Base-by-base conservation (phyloP, 495 filamentous ascomycete genomes). In the Elasticomyces elasticus region DNA sequence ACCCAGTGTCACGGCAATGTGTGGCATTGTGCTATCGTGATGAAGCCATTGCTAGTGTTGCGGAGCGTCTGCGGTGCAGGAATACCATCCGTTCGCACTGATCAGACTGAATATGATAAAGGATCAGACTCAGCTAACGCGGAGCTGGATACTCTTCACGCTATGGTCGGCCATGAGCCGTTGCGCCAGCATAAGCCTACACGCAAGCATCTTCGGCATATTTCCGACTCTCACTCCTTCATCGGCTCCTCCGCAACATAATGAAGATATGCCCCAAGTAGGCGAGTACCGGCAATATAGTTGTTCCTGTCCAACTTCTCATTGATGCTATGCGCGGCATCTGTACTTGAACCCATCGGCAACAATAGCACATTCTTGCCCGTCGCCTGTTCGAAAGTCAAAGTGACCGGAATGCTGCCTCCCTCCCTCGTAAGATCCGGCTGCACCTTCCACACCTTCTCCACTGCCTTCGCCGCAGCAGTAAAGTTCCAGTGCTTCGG, bases 401-500 rank as follows among this genome's bases (percentile, higher is more conserved):
- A 72, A 10, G 92, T 97, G 28, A 99, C 86, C 0, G 92, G 92
- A 63, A 98, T 98, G 69, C 87, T 89, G 46, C 92, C 92, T 69
- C 92, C 92, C 72, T 99, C 92, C 42, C 92, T 79, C 30, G 92
- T 99, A 74, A 97, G 81, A 71, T 99, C 92, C 20, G 92, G 92
- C 70, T 90, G 79, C 43, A 92, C 82, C 19, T 86, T 85, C 73
- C 88, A 99, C 22, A 99, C 94, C 38, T 85, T 78, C 73, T 95
- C 80, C 15, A 90, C 89, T 12, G 92, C 92, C 76, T 95, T 96
- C 64, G 81, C 77, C 9, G 92, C 92, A 20, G 92, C 92, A 23
- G 77, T 75, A 71, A 96, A 99, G 76, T 97, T 99, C 89, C 91
- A 95, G 76, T 97, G 92, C 67, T 92, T 91, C 12, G 92, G 94